A percentile compares a stretch with the other conserved stretches of the same genome.
These are phyloP conservation scores for Mycena polygramma DNA, from an alignment of 768 basidiomycete genomes.

Conservation along the genomic window DNA sequence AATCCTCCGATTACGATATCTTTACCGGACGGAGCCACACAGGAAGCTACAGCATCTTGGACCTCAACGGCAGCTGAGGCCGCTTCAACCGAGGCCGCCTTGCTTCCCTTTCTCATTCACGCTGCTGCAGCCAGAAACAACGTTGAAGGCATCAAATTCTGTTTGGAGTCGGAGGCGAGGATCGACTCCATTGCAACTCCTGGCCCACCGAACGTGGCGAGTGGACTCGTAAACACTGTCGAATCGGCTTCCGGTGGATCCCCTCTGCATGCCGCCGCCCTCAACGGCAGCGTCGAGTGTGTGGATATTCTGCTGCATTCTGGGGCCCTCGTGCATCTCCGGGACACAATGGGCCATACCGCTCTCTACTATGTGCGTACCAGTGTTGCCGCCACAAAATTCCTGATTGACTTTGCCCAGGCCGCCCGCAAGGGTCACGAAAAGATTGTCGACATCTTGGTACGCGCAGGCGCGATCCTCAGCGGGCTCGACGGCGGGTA, in stretches of 20 bases:
- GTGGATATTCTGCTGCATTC: slow-evolving; percentile 69
- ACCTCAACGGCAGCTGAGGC: slow-evolving; percentile 84
- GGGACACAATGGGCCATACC: slow-evolving; percentile 86
- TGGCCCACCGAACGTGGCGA: slow-evolving; percentile 58
- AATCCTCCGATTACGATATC: slow-evolving; percentile 52
- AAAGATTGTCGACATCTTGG: slow-evolving; percentile 70
- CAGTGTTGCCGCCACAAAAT: background rate
- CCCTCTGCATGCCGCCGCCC: slow-evolving; percentile 83
- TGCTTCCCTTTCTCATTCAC: slow-evolving; percentile 85
- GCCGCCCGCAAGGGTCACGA: slow-evolving; percentile 82
- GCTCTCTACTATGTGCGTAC: slow-evolving; percentile 82
- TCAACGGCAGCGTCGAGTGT: slow-evolving; percentile 69
- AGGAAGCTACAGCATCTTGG: slow-evolving; percentile 75
- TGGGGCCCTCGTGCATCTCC: slow-evolving; percentile 86
- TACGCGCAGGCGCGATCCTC: slow-evolving; percentile 81
- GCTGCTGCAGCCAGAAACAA: slow-evolving; percentile 83
- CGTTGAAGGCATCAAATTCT: slow-evolving; percentile 70
- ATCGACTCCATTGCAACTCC: slow-evolving; percentile 42
- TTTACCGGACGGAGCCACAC: slow-evolving; percentile 55
- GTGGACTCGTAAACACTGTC: slow-evolving; percentile 80
- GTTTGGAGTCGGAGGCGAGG: slow-evolving; percentile 56
- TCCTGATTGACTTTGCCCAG: slow-evolving; percentile 50
- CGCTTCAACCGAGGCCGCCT: slow-evolving; percentile 72
- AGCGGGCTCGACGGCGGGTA: slow-evolving; percentile 78
- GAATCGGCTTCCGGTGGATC: slow-evolving; percentile 80